Conservation (phyloP, 495 filamentous ascomycete genomes). For the Halenospora varia region DNA sequence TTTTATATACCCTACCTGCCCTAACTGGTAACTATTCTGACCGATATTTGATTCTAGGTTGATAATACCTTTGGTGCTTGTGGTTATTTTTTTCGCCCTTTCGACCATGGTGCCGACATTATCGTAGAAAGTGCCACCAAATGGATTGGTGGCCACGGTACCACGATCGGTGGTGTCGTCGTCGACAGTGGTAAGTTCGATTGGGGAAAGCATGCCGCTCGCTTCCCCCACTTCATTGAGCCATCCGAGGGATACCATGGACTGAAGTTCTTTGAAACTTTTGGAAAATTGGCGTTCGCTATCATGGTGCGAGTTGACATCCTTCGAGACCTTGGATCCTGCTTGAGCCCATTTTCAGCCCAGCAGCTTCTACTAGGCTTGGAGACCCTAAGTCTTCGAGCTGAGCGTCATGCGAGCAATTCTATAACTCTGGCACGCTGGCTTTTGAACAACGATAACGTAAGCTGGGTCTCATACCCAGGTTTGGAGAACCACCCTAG, state of each 20-base stretch:
- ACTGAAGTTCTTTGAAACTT: not conserved
- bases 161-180: slow-evolving; percentile 84
- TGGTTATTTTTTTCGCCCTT: slow-evolving; percentile 80
- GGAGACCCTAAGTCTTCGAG: slow-evolving; percentile 77
- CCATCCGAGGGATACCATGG: slow-evolving; percentile 73
- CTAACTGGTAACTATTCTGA: too few relatives aligned
- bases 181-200: slow-evolving; percentile 91
- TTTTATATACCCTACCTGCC: not conserved
- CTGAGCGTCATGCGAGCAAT: slow-evolving; percentile 78
- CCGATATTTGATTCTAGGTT: slow-evolving; percentile 55
- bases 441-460: slow-evolving; percentile 62
- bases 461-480: slow-evolving; percentile 91
- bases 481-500: slow-evolving; percentile 79
- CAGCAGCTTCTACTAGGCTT: slow-evolving; percentile 94
- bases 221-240: slow-evolving; percentile 89
- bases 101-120: slow-evolving; percentile 88
- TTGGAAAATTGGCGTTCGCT: not conserved
- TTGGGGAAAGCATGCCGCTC: slow-evolving; percentile 79
- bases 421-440: slow-evolving; percentile 53
- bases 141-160: slow-evolving; percentile 96
- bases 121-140: slow-evolving; percentile 92
- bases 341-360: slow-evolving; percentile 74
- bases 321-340: slow-evolving; percentile 89
- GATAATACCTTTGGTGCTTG: too few relatives aligned
- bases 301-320: slow-evolving; percentile 71